Conservation (phyloP, 2,329 filamentous ascomycete genomes). For the Botrytis porri region DNA sequence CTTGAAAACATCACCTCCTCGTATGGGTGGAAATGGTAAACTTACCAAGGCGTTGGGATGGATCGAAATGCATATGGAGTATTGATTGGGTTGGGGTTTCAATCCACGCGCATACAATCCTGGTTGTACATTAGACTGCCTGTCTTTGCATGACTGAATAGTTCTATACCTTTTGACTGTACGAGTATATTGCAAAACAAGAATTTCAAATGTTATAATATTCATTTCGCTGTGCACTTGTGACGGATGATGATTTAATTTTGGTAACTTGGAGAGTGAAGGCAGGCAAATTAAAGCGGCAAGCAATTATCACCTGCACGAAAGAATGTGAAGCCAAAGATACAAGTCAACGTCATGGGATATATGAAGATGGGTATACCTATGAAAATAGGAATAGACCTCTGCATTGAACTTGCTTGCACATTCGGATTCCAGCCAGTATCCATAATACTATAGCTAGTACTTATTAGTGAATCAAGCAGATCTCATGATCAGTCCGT, state of each 20-base stretch:
- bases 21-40: neutral
- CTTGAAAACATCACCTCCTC: slow-evolving; percentile 7
- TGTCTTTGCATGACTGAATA: slow-evolving; percentile 8
- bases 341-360: neutral
- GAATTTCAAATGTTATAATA: neutral
- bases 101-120: slow-evolving; percentile 4
- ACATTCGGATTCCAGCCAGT: neutral
- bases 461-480: neutral
- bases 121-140: slow-evolving; percentile 22
- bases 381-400: neutral
- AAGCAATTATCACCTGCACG: no score
- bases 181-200: neutral
- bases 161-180: neutral
- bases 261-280: no score
- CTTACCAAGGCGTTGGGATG: slow-evolving; percentile 11
- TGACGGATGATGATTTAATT: neutral
- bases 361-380: neutral
- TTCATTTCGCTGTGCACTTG: neutral
- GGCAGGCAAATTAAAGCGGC: neutral
- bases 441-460: neutral
- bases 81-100: neutral
- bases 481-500: neutral
- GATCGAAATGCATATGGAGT: slow-evolving; percentile 14
- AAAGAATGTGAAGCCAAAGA: neutral
- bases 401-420: neutral